phyloP scores from a whole-genome alignment of 192 early-diverging fungal genomes.

The Obelidium mucronatum region DNA sequence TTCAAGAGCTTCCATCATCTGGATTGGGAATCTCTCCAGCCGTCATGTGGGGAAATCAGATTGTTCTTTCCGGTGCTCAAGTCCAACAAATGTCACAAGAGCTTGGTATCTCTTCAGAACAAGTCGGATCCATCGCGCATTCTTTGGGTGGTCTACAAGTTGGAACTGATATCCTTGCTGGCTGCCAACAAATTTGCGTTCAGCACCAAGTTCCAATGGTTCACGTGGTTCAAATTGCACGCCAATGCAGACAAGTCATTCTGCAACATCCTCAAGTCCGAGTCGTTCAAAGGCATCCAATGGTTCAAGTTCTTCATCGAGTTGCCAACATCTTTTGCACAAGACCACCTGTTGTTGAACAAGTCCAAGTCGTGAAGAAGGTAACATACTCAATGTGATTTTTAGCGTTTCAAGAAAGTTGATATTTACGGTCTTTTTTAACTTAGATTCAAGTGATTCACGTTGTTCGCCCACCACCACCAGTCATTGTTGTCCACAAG shows the following conservation, averaged over 20 bases:
- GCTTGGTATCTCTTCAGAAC: not conserved
- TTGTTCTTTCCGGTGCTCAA: not conserved
- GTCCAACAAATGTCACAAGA: not conserved
- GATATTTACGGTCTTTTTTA: too few species aligned
- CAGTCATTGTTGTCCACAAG: not conserved
- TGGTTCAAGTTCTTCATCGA: not conserved
- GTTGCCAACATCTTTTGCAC: not conserved
- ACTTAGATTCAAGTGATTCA: slow-evolving; percentile 1
- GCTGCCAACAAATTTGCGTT: not conserved
- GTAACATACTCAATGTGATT: too few species aligned
- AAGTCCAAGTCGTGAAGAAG: not conserved
- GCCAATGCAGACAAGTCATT: not conserved
- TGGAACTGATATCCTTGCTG: not conserved
- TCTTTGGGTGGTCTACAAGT: not conserved
- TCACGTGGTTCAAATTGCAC: not conserved
- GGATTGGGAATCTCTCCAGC: not conserved
- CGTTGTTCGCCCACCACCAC: not conserved
- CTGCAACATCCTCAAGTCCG: not conserved
- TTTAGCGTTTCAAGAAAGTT: too few species aligned
- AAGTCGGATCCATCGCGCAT: not conserved
- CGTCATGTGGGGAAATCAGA: not conserved
- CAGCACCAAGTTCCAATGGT: not conserved
- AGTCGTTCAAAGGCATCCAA: not conserved
- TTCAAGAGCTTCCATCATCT: not conserved
- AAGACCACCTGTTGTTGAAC: not conserved